Percentiles rank a stretch among this genome's conserved stretches.
Conservation (phyloP, 371 early-diverging fungal species). For the Mucor mucedo region DNA sequence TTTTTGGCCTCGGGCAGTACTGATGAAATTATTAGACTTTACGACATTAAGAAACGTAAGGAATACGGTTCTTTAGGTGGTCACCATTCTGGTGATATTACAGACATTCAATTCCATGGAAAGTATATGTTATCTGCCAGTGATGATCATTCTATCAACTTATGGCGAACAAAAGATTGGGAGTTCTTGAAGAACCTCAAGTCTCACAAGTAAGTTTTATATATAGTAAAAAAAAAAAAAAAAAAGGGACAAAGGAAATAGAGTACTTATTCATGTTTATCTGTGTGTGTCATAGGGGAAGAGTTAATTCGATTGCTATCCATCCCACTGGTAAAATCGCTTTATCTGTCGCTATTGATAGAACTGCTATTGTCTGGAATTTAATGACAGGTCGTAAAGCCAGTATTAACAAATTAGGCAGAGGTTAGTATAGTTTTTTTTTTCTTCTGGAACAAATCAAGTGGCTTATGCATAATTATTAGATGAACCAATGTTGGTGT, state of each 20-base stretch:
- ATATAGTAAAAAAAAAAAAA: background rate
- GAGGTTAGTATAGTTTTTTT: conserved; percentile 40
- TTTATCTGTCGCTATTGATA: conserved; percentile 81
- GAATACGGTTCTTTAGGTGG: conserved; percentile 89
- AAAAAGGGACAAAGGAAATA: background rate
- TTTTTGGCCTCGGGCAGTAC: conserved; percentile 94
- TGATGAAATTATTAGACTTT: conserved; percentile 92
- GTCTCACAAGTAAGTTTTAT: conserved; percentile 80
- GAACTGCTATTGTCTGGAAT: conserved; percentile 90
- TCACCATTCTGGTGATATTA: conserved; percentile 90
- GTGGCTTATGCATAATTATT: conserved; percentile 5
- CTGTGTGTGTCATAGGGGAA: conserved; percentile 38
- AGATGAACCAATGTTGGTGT: conserved; percentile 67
- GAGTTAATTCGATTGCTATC: conserved; percentile 78
- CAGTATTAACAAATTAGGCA: conserved; percentile 62
- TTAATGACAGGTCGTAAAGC: conserved; percentile 86
- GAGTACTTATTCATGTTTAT: background rate
- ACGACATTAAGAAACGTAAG: conserved; percentile 85
- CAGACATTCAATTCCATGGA: conserved; percentile 79
- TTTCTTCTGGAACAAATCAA: background rate
- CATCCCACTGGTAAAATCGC: conserved; percentile 95
- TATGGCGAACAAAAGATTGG: conserved; percentile 96
- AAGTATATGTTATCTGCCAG: conserved; percentile 89
- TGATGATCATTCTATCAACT: conserved; percentile 87
- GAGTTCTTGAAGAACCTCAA: conserved; percentile 87